phyloP scores from a whole-genome alignment of 257 asterid genomes.

The Ehretia macrophylla region DNA sequence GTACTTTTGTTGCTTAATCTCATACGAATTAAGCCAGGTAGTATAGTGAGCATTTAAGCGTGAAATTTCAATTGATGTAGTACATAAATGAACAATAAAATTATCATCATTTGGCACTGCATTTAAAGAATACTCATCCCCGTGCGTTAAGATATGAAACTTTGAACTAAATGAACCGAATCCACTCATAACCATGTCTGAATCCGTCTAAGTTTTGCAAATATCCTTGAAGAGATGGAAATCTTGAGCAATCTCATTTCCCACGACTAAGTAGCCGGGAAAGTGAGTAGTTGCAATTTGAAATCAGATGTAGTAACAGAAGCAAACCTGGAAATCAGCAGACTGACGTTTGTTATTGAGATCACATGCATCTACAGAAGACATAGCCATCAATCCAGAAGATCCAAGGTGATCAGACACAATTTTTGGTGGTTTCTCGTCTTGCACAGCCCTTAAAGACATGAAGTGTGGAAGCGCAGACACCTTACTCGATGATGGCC shows the following conservation, averaged over 20 bases:
- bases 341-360: constrained; percentile 20
- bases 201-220: neutral
- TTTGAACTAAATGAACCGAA: too few relatives aligned
- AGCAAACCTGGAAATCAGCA: constrained; percentile 25
- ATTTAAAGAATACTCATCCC: too few relatives aligned
- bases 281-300: neutral
- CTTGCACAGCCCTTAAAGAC: constrained; percentile 40
- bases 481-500: constrained; percentile 45
- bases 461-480: constrained; percentile 44
- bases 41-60: too few relatives aligned
- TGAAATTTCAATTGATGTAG: too few relatives aligned
- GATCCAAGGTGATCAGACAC: constrained; percentile 26
- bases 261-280: too few relatives aligned
- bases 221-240: too few relatives aligned
- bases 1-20: neutral
- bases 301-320: neutral
- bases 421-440: constrained; percentile 38
- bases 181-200: neutral
- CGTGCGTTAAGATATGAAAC: too few relatives aligned
- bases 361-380: constrained; percentile 25
- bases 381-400: constrained; percentile 26
- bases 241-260: too few relatives aligned
- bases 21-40: too few relatives aligned
- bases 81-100: too few relatives aligned
- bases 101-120: too few relatives aligned